These are phyloP conservation scores for Delitschia confertaspora DNA, from an alignment of 495 filamentous ascomycete species.

Conservation along the genomic window DNA sequence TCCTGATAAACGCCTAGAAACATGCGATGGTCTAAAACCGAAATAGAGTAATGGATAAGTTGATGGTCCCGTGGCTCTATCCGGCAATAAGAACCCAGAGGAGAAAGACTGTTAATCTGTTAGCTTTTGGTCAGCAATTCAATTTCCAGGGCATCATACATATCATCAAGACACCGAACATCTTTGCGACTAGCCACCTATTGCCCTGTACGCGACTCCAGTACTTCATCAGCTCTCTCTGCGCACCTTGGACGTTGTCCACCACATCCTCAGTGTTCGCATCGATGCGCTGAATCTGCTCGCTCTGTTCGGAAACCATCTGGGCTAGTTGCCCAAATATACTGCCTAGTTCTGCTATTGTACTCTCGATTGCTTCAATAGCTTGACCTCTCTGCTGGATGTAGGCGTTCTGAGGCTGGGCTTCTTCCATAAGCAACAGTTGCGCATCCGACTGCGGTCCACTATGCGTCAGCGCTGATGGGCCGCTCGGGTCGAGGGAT, in stretches of 20 bases:
- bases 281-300: conserved; percentile 72
- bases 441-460: conserved; percentile 69
- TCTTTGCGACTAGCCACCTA: conserved; percentile 94
- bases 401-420: conserved; percentile 72
- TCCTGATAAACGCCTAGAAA: conserved; percentile 13
- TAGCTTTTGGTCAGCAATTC: too few species aligned
- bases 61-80: conserved; percentile 8
- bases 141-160: conserved; percentile 29
- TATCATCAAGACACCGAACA: conserved; percentile 87
- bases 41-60: not conserved
- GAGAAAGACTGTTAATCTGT: too few species aligned
- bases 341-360: conserved; percentile 85
- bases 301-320: conserved; percentile 95
- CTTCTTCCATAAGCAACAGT: conserved; percentile 90
- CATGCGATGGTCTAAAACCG: conserved; percentile 1
- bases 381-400: conserved; percentile 90
- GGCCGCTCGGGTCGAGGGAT: conserved; percentile 61
- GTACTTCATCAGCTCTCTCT: conserved; percentile 91
- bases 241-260: conserved; percentile 92
- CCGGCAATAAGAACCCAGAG: conserved; percentile 37
- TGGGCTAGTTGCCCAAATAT: conserved; percentile 95
- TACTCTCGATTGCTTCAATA: conserved; percentile 93
- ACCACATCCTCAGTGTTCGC: conserved; percentile 95
- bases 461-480: conserved; percentile 42
- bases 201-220: conserved; percentile 90